These are phyloP conservation scores for Phytophthora capsici DNA, from an alignment of 352 stramenopile genomes.

Conservation along the genomic window DNA sequence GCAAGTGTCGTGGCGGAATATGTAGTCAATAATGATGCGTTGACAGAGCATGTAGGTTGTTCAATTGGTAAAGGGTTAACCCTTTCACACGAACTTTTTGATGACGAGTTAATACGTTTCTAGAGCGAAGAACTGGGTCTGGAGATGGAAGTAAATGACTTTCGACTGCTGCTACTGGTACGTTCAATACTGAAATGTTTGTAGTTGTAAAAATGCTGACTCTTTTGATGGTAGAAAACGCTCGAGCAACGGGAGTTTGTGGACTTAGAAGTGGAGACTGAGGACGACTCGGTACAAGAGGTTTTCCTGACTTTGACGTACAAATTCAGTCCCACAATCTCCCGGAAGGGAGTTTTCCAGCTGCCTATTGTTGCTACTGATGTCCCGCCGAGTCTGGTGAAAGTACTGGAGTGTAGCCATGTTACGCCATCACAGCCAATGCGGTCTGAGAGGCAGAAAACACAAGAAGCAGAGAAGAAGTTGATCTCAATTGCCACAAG, in stretches of 20 bases:
- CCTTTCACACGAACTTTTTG: too few relatives aligned
- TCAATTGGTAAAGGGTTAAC: too few relatives aligned
- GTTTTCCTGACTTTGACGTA: constrained; percentile 61
- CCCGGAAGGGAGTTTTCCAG: constrained; percentile 53
- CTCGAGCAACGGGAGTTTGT: constrained; percentile 48
- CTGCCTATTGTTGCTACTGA: constrained; percentile 41
- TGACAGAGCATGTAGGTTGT: constrained; percentile 50
- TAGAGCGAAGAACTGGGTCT: constrained; percentile 70
- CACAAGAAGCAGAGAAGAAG: constrained; percentile 15
- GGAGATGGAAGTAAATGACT: constrained; percentile 44
- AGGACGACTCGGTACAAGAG: constrained; percentile 13
- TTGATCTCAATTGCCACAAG: background rate
- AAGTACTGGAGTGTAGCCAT: constrained; percentile 51
- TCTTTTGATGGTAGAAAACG: constrained; percentile 37
- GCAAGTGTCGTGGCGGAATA: constrained; percentile 44
- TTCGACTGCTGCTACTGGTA: constrained; percentile 49
- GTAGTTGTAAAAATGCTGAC: background rate
- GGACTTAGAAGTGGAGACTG: constrained; percentile 37
- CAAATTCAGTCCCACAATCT: constrained; percentile 66
- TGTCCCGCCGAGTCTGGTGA: constrained; percentile 39
- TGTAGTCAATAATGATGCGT: constrained; percentile 29
- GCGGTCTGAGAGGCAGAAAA: constrained; percentile 38
- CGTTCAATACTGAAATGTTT: background rate
- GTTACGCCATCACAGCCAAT: constrained; percentile 36
- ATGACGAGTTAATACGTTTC: background rate